Evolutionary conservation across 1,139 yeast genomes (phyloP), one percentile per base, ranked within the genome.

Genomic region (Spathaspora jeffriesii): DNA sequence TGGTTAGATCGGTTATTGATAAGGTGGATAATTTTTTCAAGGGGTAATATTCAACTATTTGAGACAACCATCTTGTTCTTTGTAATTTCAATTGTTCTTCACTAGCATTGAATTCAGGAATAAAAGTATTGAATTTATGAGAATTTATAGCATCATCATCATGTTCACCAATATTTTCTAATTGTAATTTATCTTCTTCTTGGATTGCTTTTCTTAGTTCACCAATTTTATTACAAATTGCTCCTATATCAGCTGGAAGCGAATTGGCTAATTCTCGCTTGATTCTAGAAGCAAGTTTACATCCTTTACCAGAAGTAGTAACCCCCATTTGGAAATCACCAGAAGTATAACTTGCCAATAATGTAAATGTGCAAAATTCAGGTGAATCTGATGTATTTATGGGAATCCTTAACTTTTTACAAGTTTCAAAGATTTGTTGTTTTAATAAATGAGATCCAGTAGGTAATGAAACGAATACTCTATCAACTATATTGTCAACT

Each of bases 31-130:
- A 72, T 56, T 81, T 76, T 5, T 72, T 67, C 44, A 92, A 71
- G 3, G 99, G 99, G 61, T 84, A 92, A 62, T 92, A 92, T 61
- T 92, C 98, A 44, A 92, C 95, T 43, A 92, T 81, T 60, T 92
- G 98, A 1, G 92, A 81, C 47, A 92, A 71, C 96, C 97, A 93
- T 56, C 96, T 76, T 38, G 89, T 75, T 54, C 96, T 71, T 59
- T 82, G 85, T 25, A 74, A 62, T 50, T 79, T 81, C 57, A 76
- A 73, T 56, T 81, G 80, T 38, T 76, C 73, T 40, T 70, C 71
- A 0, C 78, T 71, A 77, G 78, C 78, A 47, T 75, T 74, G 57
- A 81, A 81, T 56, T 85, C 92, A 32, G 78, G 71, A 7, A 87
- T 84, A 40, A 88, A 73, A 30, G 74, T 63, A 62, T 88, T 88